phyloP scores from a whole-genome alignment of 2,329 filamentous ascomycete species.

The Graphiopsis chlorocephala region DNA sequence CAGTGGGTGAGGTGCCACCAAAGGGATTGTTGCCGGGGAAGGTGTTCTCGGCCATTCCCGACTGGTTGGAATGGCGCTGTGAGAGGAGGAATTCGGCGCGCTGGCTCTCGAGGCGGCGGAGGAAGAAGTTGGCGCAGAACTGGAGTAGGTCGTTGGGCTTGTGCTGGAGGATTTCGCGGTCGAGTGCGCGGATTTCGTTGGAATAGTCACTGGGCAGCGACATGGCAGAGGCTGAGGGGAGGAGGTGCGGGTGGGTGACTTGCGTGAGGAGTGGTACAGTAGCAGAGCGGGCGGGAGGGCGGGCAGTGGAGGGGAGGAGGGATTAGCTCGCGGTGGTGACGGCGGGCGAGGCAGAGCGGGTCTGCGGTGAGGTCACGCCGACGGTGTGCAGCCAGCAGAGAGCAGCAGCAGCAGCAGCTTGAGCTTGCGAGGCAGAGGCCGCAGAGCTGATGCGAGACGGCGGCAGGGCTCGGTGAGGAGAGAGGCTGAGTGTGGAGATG shows the following conservation, averaged over 20 bases:
- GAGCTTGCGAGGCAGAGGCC: not conserved
- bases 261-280: not conserved
- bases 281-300: conserved; percentile 6
- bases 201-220: conserved; percentile 54
- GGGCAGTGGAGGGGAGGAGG: conserved; percentile 5
- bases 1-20: conserved; percentile 43
- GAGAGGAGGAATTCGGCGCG: conserved; percentile 55
- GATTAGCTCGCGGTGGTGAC: conserved; percentile 7
- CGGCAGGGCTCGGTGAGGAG: not conserved
- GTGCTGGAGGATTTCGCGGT: conserved; percentile 57
- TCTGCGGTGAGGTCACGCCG: conserved; percentile 14
- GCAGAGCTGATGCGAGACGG: not conserved
- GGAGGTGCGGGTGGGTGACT: not conserved
- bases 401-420: not conserved
- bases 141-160: conserved; percentile 64
- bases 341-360: conserved; percentile 2
- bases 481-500: conserved; percentile 11
- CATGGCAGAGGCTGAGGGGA: conserved; percentile 20
- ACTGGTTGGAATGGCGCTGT: conserved; percentile 45
- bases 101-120: conserved; percentile 63
- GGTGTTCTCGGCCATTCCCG: conserved; percentile 66
- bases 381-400: not conserved
- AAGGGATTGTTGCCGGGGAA: conserved; percentile 82
- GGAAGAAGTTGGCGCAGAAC: conserved; percentile 69
- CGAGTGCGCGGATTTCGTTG: conserved; percentile 62